Evolutionary conservation across 805 yeast species (phyloP).

Genomic region (Ogataea wickerhamii): DNA sequence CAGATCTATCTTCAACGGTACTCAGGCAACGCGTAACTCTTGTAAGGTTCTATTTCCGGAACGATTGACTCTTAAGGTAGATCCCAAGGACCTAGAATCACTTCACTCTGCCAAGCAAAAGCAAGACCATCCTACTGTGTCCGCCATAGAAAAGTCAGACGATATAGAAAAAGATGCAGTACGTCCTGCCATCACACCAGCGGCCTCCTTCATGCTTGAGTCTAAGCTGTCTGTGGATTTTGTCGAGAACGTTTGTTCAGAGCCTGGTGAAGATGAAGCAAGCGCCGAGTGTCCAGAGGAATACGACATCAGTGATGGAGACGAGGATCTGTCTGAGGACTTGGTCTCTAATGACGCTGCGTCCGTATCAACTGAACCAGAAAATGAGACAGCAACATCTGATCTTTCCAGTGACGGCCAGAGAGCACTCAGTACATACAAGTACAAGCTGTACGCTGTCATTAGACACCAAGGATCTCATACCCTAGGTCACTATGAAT

Average conservation of each 20-base stretch:
- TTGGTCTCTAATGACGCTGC: background rate
- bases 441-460: constrained; percentile 64
- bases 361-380: background rate
- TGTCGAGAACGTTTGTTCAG: constrained; percentile 14
- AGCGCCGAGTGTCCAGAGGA: background rate
- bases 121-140: background rate
- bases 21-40: constrained; percentile 65
- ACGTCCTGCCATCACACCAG: constrained; percentile 11
- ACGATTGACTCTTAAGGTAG: constrained; percentile 44
- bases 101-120: constrained; percentile 2
- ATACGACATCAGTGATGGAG: background rate
- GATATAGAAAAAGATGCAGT: constrained; percentile 31
- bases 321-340: background rate
- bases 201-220: constrained; percentile 14
- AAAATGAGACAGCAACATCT: background rate
- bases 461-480: constrained; percentile 89
- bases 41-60: constrained; percentile 70
- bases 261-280: constrained; percentile 8
- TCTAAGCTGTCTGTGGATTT: constrained; percentile 24
- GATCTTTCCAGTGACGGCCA: background rate
- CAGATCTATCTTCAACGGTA: constrained; percentile 72
- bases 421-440: constrained; percentile 16
- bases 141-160: constrained; percentile 16
- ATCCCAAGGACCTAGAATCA: constrained; percentile 29
- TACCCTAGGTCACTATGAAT: constrained; percentile 85